Evolutionary conservation across 345 rosid genomes (phyloP).

Genomic region (Ceriops zippeliana): DNA sequence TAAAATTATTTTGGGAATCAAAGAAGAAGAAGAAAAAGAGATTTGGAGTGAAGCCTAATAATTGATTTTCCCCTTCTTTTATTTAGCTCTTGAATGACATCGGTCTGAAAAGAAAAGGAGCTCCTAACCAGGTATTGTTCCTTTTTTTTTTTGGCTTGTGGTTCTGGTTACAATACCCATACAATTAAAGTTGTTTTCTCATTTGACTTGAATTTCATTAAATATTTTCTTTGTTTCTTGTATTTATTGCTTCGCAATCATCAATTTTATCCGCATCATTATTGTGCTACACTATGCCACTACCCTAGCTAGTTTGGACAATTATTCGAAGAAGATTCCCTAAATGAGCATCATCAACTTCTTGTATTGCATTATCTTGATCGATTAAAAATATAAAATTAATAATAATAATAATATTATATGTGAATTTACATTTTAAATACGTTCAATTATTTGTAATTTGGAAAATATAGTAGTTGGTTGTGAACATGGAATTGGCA

Average conservation of each 20-base stretch:
- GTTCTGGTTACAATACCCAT: not conserved
- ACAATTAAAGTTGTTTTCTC: not conserved
- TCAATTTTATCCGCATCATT: slow-evolving; percentile 14
- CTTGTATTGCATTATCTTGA: no score
- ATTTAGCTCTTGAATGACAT: slow-evolving; percentile 33
- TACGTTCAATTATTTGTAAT: no score
- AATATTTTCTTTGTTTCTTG: not conserved
- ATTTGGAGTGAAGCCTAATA: not conserved
- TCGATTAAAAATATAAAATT: no score
- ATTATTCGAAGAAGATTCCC: no score
- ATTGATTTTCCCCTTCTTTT: not conserved
- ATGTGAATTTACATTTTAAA: no score
- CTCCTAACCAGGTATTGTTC: slow-evolving; percentile 26
- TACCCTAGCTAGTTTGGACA: no score
- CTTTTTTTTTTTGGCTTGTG: not conserved
- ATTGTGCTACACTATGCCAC: not conserved
- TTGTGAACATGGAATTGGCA: no score
- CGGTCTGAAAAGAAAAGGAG: slow-evolving; percentile 41
- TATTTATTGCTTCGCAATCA: slow-evolving; percentile 6
- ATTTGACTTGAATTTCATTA: slow-evolving; percentile 20
- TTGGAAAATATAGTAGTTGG: no score
- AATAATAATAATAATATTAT: no score
- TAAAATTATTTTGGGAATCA: slow-evolving; percentile 2
- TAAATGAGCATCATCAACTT: no score
- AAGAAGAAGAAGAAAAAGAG: not conserved